A percentile compares a stretch with the other conserved stretches of the same genome.
Conservation (phyloP, 352 stramenopile genomes). For the Globisporangium barbulae region DNA sequence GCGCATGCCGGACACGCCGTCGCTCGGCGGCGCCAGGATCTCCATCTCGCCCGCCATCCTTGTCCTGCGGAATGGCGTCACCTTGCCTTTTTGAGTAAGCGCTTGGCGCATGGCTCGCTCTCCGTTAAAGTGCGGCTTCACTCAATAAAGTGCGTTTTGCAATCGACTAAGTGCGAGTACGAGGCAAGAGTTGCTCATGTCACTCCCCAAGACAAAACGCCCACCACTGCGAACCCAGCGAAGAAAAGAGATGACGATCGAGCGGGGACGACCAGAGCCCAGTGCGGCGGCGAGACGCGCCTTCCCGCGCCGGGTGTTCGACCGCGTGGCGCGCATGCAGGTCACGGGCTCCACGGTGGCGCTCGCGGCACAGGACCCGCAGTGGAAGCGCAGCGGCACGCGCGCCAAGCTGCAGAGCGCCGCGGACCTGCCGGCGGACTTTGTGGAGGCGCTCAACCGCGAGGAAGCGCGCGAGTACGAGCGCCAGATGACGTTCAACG, state of each 20-base stretch:
- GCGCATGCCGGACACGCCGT: conserved; percentile 81
- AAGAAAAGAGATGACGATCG: conserved; percentile 3
- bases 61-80: neutral
- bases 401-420: conserved; percentile 44
- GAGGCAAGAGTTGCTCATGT: neutral
- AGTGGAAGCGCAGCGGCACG: conserved; percentile 38
- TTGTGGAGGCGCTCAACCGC: conserved; percentile 44
- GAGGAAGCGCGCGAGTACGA: conserved; percentile 46
- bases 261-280: conserved; percentile 7
- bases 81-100: conserved; percentile 3
- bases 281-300: conserved; percentile 5
- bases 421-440: conserved; percentile 44
- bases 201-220: neutral
- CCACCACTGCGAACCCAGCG: neutral
- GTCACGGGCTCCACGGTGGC: conserved; percentile 36
- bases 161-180: neutral
- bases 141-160: neutral
- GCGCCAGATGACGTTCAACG: conserved; percentile 40
- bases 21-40: conserved; percentile 69
- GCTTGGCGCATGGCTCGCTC: neutral
- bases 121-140: neutral
- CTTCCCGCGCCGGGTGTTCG: conserved; percentile 36
- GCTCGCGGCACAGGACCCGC: conserved; percentile 12
- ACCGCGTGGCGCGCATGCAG: conserved; percentile 58
- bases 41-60: conserved; percentile 36